Conservation (phyloP, 345 rosid species). For the Schrenkiella parvula region DNA sequence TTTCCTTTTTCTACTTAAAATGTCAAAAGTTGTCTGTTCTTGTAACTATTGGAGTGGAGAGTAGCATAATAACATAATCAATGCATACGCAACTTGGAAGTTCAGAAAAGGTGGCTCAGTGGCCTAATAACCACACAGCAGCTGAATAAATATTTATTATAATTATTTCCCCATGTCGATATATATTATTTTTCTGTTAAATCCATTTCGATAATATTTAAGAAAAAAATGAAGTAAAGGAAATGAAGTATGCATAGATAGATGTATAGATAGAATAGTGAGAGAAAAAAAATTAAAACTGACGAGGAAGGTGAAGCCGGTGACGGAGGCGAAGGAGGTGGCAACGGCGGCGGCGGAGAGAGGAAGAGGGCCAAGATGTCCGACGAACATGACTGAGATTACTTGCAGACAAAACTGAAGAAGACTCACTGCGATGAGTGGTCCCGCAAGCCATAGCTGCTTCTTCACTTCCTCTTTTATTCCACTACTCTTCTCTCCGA, state of each 20-base stretch:
- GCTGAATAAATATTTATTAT: not conserved
- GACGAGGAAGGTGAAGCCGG: constrained; percentile 46
- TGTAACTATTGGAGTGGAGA: too few species aligned
- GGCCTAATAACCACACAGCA: not conserved
- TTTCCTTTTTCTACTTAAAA: not conserved
- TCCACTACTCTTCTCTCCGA: not conserved
- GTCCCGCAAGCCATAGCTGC: constrained; percentile 28
- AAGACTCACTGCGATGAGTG: constrained; percentile 23
- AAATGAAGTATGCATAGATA: too few species aligned
- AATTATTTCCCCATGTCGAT: not conserved
- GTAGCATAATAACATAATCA: not conserved
- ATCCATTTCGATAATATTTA: not conserved
- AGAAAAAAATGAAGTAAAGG: not conserved
- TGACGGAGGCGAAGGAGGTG: constrained; percentile 45
- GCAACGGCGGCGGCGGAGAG: constrained; percentile 52
- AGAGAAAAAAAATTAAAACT: not conserved
- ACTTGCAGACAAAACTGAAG: constrained; percentile 30
- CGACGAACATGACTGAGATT: constrained; percentile 47
- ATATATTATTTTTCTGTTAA: not conserved
- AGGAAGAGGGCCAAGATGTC: constrained; percentile 60
- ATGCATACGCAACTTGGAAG: constrained; percentile 2
- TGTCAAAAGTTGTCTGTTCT: constrained; percentile 4
- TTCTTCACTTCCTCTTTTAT: constrained; percentile 30
- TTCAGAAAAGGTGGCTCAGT: not conserved
- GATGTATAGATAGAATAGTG: not conserved